Base-by-base conservation (phyloP, 2,329 filamentous ascomycete genomes). In the Trichoderma sp. region DNA sequence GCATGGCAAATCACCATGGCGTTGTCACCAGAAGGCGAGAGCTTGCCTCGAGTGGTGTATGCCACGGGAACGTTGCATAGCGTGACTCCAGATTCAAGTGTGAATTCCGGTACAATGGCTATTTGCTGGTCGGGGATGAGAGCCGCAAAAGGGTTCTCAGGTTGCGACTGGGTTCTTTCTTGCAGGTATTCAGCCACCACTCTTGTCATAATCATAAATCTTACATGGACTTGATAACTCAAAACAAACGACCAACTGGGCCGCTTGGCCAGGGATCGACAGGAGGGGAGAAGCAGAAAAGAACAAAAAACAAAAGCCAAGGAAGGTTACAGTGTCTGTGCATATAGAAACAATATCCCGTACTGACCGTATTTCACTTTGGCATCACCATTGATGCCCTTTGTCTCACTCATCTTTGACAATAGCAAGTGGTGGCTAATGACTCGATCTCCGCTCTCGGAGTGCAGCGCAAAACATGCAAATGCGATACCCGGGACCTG, bases 101-200 rank as follows among this genome's bases (percentile, higher is more conserved):
- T 93, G 78, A 97, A 97, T 29, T 90, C 89, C 2, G 95, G 94
- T 66, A 99, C 87, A 69, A 95, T 87, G 67, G 91, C 93, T 75
- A 97, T 91, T 64, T 90, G 86, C 81, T 98, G 95, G 74, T 97
- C 90, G 63, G 93, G 90, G 63, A 99, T 97, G 75, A 98, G 85
- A 71, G 85, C 81, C 69, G 92, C 88, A 78, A 94, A 98, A 34
- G 94, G 94, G 81, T 98, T 99, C 82, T 97, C 94, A 75, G 92
- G 89, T 80, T 97, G 93, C 66, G 86, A 82, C 71, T 79, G 82
- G 72, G 78, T 84, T 84, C 86, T 88, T 87, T 85, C 87, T 89
- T 87, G 76, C 82, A 84, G 81, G 84, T 86, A 86, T 88, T 90
- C 85, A 90, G 87, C 78, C 77, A 84, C 81, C 72, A 72, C 73